phyloP scores from a whole-genome alignment of 495 filamentous ascomycete species.

The Amphirosellinia nigrospora region DNA sequence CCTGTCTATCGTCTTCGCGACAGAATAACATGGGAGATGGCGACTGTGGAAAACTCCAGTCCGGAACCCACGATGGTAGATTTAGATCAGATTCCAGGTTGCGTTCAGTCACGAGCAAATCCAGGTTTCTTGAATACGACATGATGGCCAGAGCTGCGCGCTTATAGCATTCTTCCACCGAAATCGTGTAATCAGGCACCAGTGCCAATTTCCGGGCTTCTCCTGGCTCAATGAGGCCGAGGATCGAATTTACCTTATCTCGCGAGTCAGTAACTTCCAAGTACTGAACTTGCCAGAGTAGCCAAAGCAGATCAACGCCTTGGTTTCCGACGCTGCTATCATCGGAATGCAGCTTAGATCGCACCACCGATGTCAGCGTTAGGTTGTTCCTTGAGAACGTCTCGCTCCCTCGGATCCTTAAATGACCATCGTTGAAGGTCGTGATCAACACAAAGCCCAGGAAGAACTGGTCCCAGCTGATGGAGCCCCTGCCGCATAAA shows the following conservation, averaged over 20 bases:
- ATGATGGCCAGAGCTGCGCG: conserved; percentile 2
- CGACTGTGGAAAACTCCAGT: not conserved
- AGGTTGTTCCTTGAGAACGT: not conserved
- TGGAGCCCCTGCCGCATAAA: not conserved
- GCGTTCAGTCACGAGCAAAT: not conserved
- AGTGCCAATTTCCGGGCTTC: not conserved
- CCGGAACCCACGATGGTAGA: conserved; percentile 2
- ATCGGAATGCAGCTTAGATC: not conserved
- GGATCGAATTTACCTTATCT: conserved; percentile 24
- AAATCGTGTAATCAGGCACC: not conserved
- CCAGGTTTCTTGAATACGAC: conserved; percentile 1
- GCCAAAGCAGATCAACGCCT: not conserved
- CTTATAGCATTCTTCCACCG: conserved; percentile 12
- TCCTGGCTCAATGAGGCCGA: conserved; percentile 10
- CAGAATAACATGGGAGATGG: not conserved
- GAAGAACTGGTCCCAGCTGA: not conserved
- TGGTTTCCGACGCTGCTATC: not conserved
- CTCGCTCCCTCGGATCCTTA: not conserved
- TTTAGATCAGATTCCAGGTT: not conserved
- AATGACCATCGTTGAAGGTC: not conserved
- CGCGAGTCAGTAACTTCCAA: conserved; percentile 20
- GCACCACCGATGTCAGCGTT: not conserved
- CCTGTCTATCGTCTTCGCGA: not conserved
- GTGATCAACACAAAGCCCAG: not conserved
- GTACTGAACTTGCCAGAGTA: not conserved